Conservation (phyloP, 441 rosid species). For the Brassica balearica region DNA sequence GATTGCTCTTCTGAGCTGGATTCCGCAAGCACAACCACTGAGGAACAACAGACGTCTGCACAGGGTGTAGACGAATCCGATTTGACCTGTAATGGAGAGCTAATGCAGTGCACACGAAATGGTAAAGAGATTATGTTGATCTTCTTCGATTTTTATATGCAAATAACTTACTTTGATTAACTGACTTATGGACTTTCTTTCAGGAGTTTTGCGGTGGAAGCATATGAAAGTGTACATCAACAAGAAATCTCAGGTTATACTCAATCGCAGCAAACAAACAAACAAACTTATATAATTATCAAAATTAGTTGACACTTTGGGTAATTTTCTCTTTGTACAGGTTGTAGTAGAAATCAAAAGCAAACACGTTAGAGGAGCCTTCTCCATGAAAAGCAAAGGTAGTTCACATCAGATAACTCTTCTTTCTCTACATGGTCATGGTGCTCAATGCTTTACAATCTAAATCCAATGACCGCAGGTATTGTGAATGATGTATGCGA, state of each 20-base stretch:
- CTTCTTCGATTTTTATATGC: slow-evolving; percentile 4
- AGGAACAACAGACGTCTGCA: slow-evolving; percentile 46
- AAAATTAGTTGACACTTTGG: background rate
- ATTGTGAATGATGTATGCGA: slow-evolving; percentile 77
- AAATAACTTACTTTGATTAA: slow-evolving; percentile 1
- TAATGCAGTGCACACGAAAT: slow-evolving; percentile 70
- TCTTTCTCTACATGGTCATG: slow-evolving; percentile 4
- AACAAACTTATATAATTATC: background rate
- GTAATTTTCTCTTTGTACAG: slow-evolving; percentile 43
- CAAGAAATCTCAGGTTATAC: slow-evolving; percentile 78
- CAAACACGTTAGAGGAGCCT: slow-evolving; percentile 94
- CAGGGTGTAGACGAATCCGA: slow-evolving; percentile 23
- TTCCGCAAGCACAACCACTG: slow-evolving; percentile 37
- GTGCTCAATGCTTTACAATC: slow-evolving; percentile 5
- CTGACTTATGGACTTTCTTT: slow-evolving; percentile 30
- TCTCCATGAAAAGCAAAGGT: slow-evolving; percentile 92
- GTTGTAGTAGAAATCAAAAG: slow-evolving; percentile 77
- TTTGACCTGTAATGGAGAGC: slow-evolving; percentile 67
- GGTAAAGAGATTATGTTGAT: slow-evolving; percentile 50
- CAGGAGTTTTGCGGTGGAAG: slow-evolving; percentile 77
- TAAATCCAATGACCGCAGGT: slow-evolving; percentile 49
- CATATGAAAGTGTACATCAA: slow-evolving; percentile 64
- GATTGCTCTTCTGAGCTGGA: slow-evolving; percentile 46
- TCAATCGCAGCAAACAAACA: background rate
- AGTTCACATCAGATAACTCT: slow-evolving; percentile 15